Percentiles rank a stretch among this genome's conserved stretches.
These are phyloP conservation scores for Funneliformis geosporum DNA, from an alignment of 192 early-diverging fungal genomes.

Conservation along the genomic window DNA sequence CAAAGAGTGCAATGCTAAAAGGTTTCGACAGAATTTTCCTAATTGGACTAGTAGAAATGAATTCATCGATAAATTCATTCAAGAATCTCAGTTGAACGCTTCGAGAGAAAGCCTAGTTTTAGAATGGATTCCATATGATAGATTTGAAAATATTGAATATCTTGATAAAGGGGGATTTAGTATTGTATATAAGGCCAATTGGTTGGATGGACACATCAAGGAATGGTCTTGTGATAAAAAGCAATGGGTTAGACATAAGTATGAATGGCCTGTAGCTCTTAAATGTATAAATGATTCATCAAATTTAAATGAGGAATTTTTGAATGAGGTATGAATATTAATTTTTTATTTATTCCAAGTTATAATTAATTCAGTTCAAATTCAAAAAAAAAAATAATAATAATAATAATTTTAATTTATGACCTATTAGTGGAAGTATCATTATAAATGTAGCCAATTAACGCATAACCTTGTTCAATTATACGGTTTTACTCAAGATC, in stretches of 20 bases:
- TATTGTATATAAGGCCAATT: neutral
- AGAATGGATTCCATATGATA: conserved; percentile 1
- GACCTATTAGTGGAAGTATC: too few relatives aligned
- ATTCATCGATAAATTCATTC: conserved; percentile 11
- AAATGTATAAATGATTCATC: neutral
- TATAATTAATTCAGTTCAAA: too few relatives aligned
- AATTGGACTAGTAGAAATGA: conserved; percentile 18
- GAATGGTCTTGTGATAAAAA: neutral
- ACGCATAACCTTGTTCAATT: too few relatives aligned
- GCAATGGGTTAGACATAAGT: neutral
- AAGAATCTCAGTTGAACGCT: conserved; percentile 7
- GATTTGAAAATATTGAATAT: neutral
- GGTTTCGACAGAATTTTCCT: conserved; percentile 4
- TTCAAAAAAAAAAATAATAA: too few relatives aligned
- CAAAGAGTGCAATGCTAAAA: conserved; percentile 6
- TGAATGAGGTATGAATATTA: too few relatives aligned
- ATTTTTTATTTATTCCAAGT: too few relatives aligned
- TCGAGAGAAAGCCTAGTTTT: neutral
- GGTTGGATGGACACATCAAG: conserved; percentile 4
- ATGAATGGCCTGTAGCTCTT: neutral
- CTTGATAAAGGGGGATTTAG: conserved; percentile 4
- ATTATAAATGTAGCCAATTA: too few relatives aligned
- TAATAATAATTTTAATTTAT: too few relatives aligned
- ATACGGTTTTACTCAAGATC: too few relatives aligned
- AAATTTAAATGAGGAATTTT: too few relatives aligned